A percentile compares a stretch with the other conserved stretches of the same genome.
Evolutionary conservation across 225 moss, liverwort and hornwort species (phyloP).

Genomic region (Thuidium tamariscinum): DNA sequence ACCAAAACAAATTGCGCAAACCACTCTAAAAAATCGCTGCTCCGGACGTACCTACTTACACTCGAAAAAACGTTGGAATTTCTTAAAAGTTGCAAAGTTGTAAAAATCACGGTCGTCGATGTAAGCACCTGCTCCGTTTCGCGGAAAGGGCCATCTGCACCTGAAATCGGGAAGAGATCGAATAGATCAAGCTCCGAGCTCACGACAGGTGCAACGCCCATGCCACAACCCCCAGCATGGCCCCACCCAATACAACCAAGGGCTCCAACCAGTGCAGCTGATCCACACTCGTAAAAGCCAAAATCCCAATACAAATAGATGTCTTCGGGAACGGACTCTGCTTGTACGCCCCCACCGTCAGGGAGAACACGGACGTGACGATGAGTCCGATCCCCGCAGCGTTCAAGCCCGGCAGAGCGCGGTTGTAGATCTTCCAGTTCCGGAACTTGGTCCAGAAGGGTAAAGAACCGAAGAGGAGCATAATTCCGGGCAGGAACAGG

Average conservation of each 20-base stretch:
- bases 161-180: not conserved
- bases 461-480: constrained; percentile 39
- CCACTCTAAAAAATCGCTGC: not conserved
- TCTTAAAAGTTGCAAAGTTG: not conserved
- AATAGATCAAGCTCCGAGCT: not conserved
- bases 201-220: constrained; percentile 27
- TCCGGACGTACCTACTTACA: not conserved
- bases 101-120: no score
- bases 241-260: constrained; percentile 24
- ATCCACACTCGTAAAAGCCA: constrained; percentile 50
- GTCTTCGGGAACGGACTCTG: constrained; percentile 35
- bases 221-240: constrained; percentile 28
- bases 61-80: no score
- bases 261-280: constrained; percentile 46
- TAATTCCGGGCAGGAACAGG: constrained; percentile 31
- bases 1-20: not conserved
- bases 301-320: constrained; percentile 37
- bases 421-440: constrained; percentile 44
- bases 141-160: not conserved
- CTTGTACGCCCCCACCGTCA: constrained; percentile 44
- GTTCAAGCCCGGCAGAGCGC: constrained; percentile 42
- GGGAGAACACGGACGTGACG: constrained; percentile 37
- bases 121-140: not conserved
- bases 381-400: constrained; percentile 55
- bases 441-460: constrained; percentile 48